Percentiles rank a stretch among this genome's conserved stretches.
Conservation (phyloP, 2,329 filamentous ascomycete genomes). For the Colletotrichum tabaci region DNA sequence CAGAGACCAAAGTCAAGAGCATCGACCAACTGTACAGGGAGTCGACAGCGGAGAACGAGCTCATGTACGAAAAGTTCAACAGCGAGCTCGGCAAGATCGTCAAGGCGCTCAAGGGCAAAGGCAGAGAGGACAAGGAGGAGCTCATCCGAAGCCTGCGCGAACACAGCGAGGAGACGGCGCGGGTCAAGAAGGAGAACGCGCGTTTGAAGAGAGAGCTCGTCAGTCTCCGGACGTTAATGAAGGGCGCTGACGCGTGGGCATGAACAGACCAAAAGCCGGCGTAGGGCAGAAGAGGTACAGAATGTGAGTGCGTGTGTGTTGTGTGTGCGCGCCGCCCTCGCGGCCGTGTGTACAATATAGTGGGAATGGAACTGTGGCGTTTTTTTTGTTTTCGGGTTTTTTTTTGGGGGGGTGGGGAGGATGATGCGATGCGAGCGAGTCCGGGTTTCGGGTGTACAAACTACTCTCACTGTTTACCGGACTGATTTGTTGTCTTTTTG, state of each 20-base stretch:
- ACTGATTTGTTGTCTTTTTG: conserved; percentile 28
- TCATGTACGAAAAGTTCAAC: conserved; percentile 93
- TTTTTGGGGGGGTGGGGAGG: neutral
- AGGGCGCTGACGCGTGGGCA: conserved; percentile 50
- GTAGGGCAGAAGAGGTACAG: conserved; percentile 4
- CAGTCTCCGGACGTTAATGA: conserved; percentile 73
- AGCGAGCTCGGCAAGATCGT: conserved; percentile 89
- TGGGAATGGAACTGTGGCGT: conserved; percentile 27
- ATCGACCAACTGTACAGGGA: conserved; percentile 93
- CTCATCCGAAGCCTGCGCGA: conserved; percentile 80
- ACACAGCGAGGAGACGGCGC: conserved; percentile 81
- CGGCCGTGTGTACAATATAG: neutral
- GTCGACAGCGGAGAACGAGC: conserved; percentile 90
- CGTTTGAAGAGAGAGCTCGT: conserved; percentile 86
- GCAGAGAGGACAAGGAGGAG: conserved; percentile 85
- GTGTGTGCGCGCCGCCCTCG: too few relatives aligned
- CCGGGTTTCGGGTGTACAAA: conserved; percentile 22
- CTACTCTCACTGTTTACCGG: conserved; percentile 16
- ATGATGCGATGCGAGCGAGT: conserved; percentile 39
- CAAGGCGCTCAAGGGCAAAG: conserved; percentile 79
- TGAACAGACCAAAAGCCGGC: neutral
- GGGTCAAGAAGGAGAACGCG: conserved; percentile 88
- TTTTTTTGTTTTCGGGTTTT: neutral
- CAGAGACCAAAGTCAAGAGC: conserved; percentile 83
- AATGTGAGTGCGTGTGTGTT: neutral